These are phyloP conservation scores for Thraustochytrium striatum DNA, from an alignment of 352 stramenopile genomes.

Conservation along the genomic window DNA sequence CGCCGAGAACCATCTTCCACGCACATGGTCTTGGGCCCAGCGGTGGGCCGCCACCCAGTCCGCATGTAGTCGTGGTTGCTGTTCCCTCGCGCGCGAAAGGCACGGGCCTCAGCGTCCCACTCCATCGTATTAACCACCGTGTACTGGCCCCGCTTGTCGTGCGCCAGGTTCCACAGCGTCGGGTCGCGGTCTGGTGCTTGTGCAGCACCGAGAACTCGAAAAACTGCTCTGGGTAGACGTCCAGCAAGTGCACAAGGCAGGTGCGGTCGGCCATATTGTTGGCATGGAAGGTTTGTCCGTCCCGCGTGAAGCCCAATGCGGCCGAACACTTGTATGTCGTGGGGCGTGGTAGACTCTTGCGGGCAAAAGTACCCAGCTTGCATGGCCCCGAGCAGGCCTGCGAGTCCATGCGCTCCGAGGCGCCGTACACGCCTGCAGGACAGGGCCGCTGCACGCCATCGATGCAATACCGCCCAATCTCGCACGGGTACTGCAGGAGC, in stretches of 20 bases:
- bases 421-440: slow-evolving; percentile 62
- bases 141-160: not conserved
- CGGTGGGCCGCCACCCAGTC: slow-evolving; percentile 14
- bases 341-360: slow-evolving; percentile 54
- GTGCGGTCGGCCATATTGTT: slow-evolving; percentile 32
- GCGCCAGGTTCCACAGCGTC: slow-evolving; percentile 19
- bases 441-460: slow-evolving; percentile 58
- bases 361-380: slow-evolving; percentile 65
- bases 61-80: not conserved
- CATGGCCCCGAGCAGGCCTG: slow-evolving; percentile 59
- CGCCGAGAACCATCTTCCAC: slow-evolving; percentile 40
- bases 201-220: slow-evolving; percentile 42
- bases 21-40: slow-evolving; percentile 25
- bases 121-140: not conserved
- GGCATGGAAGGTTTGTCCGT: slow-evolving; percentile 26
- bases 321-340: slow-evolving; percentile 14
- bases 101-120: slow-evolving; percentile 7
- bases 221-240: slow-evolving; percentile 48
- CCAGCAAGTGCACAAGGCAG: slow-evolving; percentile 38
- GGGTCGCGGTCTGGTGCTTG: not conserved
- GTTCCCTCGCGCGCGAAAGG: slow-evolving; percentile 1
- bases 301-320: slow-evolving; percentile 12
- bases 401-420: slow-evolving; percentile 49
- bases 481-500: slow-evolving; percentile 63
- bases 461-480: slow-evolving; percentile 60